Evolutionary conservation across 2,329 filamentous ascomycete species (phyloP), one percentile per base, ranked within the genome.

Genomic region (Trichoderma oligosporum): DNA sequence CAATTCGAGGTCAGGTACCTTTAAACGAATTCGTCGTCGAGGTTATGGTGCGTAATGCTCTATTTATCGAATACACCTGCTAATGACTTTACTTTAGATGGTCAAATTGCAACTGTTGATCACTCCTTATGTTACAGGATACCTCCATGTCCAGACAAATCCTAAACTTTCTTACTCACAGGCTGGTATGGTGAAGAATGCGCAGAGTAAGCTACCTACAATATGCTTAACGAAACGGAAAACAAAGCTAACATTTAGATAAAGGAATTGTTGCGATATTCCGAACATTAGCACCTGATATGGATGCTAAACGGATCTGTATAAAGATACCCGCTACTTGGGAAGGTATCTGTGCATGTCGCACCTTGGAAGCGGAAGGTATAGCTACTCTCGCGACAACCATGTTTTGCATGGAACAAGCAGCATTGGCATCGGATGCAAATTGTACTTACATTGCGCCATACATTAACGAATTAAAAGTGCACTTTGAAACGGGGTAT

Each of bases 261-360:
- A 7, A 41, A 84, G 81, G 82, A 53, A 78, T 84, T 35, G 66
- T 80, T 16, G 68, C 73, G 4, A 71, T 81, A 29, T 80, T 80
- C 65, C 69, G 71, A 45, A 66, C 71, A 45, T 61, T 82, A 11
- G 72, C 74, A 3, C 74, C 76, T 0, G 61, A 61, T 1, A 75
- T 82, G 52, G 74, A 81, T 55, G 61, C 68, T 2, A 72, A 73
- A 7, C 74, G 82, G 27, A 71, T 86, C 24, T 85, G 80, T 60
- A 83, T 86, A 70, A 87, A 87, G 64, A 80, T 87, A 38, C 81
- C 83, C 0, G 74, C 78, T 7, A 86, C 83, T 0, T 86, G 81
- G 78, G 82, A 86, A 63, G 84, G 84, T 1, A 71, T 87, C 12
- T 75, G 80, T 62, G 84, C 84, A 1, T 86, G 83, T 59, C 74